Evolutionary conservation across 768 basidiomycete species (phyloP).

Genomic region (Hypholoma sublateritium): DNA sequence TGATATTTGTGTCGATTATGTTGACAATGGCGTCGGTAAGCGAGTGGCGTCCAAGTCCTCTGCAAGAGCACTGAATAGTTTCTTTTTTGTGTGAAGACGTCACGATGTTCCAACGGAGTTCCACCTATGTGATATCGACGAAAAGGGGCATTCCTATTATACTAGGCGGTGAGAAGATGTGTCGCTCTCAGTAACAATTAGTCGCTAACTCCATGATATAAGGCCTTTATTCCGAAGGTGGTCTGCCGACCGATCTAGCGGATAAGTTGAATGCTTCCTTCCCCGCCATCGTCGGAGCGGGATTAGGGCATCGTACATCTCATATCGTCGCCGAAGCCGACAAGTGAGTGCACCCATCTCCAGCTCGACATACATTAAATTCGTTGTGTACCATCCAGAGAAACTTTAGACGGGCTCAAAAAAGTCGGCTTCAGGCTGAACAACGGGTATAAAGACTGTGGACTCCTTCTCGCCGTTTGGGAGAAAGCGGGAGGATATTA

Average conservation of each 20-base stretch:
- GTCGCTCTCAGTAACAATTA: not conserved
- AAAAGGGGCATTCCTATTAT: constrained; percentile 35
- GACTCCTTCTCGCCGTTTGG: constrained; percentile 48
- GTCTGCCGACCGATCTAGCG: constrained; percentile 47
- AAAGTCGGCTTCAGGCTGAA: constrained; percentile 58
- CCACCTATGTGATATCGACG: constrained; percentile 56
- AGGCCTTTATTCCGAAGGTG: constrained; percentile 47
- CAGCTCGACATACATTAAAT: not conserved
- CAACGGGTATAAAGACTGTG: constrained; percentile 49
- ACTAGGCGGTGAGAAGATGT: constrained; percentile 20
- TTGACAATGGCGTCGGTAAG: constrained; percentile 41
- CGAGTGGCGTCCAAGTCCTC: not conserved
- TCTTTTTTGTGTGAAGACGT: constrained; percentile 36
- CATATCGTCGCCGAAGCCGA: constrained; percentile 53
- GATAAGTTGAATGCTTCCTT: constrained; percentile 50
- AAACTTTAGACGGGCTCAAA: constrained; percentile 51
- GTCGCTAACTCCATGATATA: not conserved
- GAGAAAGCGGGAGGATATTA: constrained; percentile 64
- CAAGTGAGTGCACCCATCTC: constrained; percentile 33
- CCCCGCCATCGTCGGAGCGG: constrained; percentile 35
- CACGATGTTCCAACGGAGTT: constrained; percentile 58
- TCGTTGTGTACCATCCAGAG: constrained; percentile 13
- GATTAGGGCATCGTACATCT: constrained; percentile 29
- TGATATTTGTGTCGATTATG: constrained; percentile 44
- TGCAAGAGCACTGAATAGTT: not conserved